A percentile compares a stretch with the other conserved stretches of the same genome.
Evolutionary conservation across 169 alveolate genomes (phyloP).

Genomic region (Ichthyophthirius multifiliis): DNA sequence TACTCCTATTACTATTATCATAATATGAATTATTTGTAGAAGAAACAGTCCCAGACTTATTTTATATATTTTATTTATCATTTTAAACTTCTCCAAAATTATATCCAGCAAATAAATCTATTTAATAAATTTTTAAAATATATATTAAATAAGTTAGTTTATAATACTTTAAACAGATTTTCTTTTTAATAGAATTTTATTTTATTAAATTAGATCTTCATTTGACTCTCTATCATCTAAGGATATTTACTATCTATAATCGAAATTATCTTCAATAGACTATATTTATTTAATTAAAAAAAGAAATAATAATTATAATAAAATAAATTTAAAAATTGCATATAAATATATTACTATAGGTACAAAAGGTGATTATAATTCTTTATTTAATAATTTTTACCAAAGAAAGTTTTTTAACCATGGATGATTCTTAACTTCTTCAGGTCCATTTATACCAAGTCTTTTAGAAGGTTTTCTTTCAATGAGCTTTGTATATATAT

Average conservation of each 20-base stretch:
- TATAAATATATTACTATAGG: slow-evolving; percentile 48
- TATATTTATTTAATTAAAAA: neutral
- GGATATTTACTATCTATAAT: slow-evolving; percentile 16
- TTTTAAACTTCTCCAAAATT: slow-evolving; percentile 18
- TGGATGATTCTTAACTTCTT: slow-evolving; percentile 79
- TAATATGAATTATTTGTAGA: neutral
- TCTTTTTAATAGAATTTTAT: slow-evolving; percentile 25
- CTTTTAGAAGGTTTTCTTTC: slow-evolving; percentile 77
- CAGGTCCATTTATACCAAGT: slow-evolving; percentile 79
- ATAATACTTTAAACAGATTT: slow-evolving; percentile 33
- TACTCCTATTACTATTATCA: neutral
- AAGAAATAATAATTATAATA: neutral
- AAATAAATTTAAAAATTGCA: neutral
- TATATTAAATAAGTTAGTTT: neutral
- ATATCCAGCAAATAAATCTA: slow-evolving; percentile 49
- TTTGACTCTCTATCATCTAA: slow-evolving; percentile 33
- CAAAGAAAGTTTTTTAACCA: slow-evolving; percentile 83
- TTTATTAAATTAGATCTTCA: slow-evolving; percentile 10
- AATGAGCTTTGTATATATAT: slow-evolving; percentile 36
- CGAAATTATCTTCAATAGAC: slow-evolving; percentile 19
- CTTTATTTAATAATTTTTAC: slow-evolving; percentile 58
- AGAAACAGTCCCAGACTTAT: neutral
- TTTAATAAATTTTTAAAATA: neutral
- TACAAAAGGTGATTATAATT: slow-evolving; percentile 60
- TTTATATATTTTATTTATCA: neutral